Conservation (phyloP, 495 filamentous ascomycete genomes). For the Tuber brumale region DNA sequence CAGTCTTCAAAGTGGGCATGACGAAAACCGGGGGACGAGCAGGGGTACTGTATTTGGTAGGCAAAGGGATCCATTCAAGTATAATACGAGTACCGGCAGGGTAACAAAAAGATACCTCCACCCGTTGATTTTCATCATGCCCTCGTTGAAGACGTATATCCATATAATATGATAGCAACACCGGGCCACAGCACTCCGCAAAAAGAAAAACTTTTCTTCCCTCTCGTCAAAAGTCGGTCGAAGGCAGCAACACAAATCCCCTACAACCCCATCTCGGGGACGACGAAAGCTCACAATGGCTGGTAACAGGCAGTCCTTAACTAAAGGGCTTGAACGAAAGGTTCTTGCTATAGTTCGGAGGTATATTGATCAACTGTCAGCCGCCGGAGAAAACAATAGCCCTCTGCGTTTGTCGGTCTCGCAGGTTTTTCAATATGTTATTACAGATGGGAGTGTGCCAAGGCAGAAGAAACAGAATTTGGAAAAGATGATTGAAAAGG, state of each 20-base stretch:
- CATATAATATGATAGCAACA: too few species aligned
- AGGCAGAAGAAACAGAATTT: slow-evolving; percentile 48
- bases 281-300: slow-evolving; percentile 17
- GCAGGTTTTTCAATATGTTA: slow-evolving; percentile 33
- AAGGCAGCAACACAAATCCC: background rate
- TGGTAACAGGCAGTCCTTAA: slow-evolving; percentile 25
- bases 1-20: too few species aligned
- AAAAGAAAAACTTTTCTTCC: background rate
- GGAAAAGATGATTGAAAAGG: slow-evolving; percentile 79
- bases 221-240: background rate
- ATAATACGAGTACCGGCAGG: too few species aligned
- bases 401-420: slow-evolving; percentile 29
- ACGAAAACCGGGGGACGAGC: too few species aligned
- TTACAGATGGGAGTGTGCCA: slow-evolving; percentile 28
- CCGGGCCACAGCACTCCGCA: background rate
- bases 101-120: too few species aligned
- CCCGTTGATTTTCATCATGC: too few species aligned
- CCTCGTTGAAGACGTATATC: too few species aligned
- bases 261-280: background rate
- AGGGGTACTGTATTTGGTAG: too few species aligned
- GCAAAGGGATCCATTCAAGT: too few species aligned
- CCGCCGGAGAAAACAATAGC: slow-evolving; percentile 21
- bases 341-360: slow-evolving; percentile 36
- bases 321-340: slow-evolving; percentile 30
- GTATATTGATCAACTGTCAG: slow-evolving; percentile 31